These are phyloP conservation scores for Aspergillus baeticus DNA, from an alignment of 495 filamentous ascomycete genomes.

Conservation along the genomic window DNA sequence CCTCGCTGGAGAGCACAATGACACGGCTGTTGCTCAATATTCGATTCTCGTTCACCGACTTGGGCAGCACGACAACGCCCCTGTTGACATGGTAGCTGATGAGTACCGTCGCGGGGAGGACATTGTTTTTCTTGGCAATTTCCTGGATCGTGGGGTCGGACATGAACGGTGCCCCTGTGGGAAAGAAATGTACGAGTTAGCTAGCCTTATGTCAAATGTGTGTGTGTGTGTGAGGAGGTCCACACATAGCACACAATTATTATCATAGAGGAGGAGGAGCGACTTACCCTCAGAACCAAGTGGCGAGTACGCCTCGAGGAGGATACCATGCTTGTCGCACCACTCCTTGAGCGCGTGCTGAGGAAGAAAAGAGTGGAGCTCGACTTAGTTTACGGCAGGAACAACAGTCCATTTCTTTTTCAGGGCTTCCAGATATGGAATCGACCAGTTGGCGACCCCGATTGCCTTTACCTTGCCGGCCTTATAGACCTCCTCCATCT, in stretches of 20 bases:
- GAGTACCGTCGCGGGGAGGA: background rate
- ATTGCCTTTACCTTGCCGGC: slow-evolving; percentile 4
- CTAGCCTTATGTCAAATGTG: no score
- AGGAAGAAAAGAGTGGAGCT: background rate
- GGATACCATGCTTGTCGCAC: background rate
- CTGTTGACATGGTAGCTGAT: slow-evolving; percentile 5
- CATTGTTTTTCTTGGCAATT: background rate
- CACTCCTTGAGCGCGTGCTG: background rate
- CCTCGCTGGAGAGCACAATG: background rate
- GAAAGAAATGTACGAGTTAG: no score
- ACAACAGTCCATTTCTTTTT: background rate
- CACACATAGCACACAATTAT: no score
- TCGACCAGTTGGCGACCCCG: slow-evolving; percentile 5
- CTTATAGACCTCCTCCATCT: slow-evolving; percentile 8
- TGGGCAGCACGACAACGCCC: background rate
- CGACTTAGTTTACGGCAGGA: slow-evolving; percentile 1
- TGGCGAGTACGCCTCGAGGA: slow-evolving; percentile 1
- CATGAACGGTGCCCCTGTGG: no score
- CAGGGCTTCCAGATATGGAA: slow-evolving; percentile 5
- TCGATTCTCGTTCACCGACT: background rate
- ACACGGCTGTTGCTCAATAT: background rate
- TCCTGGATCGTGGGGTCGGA: no score
- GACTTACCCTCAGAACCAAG: background rate
- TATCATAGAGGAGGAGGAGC: no score
- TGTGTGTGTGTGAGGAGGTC: no score